Percentiles rank a stretch among this genome's conserved stretches.
These are phyloP conservation scores for Lagenidium giganteum DNA, from an alignment of 352 stramenopile genomes.

Conservation along the genomic window DNA sequence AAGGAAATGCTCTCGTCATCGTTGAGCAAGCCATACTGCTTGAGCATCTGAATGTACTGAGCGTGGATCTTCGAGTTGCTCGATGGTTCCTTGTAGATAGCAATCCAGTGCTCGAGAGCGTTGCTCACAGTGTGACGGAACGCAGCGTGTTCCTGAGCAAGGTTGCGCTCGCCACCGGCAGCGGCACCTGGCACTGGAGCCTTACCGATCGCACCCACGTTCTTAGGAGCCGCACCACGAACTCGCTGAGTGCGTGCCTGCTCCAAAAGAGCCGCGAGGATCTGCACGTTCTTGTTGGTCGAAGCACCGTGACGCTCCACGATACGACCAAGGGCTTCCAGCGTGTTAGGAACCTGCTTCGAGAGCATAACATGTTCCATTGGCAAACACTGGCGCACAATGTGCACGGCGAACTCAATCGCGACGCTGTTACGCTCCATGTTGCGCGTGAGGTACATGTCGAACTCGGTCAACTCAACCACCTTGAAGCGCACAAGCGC, in stretches of 20 bases:
- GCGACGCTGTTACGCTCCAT: conserved; percentile 94
- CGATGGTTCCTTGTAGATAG: conserved; percentile 92
- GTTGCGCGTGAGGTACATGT: conserved; percentile 93
- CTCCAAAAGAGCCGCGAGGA: conserved; percentile 71
- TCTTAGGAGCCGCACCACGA: conserved; percentile 30
- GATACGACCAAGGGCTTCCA: conserved; percentile 87
- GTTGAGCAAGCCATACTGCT: conserved; percentile 94
- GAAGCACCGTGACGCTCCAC: conserved; percentile 75
- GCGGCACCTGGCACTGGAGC: conserved; percentile 16
- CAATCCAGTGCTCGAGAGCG: conserved; percentile 98
- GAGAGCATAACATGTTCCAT: conserved; percentile 90
- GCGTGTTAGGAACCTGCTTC: conserved; percentile 91
- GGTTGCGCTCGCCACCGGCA: conserved; percentile 26
- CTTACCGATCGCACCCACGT: conserved; percentile 52
- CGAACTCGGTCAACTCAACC: conserved; percentile 90
- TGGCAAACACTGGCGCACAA: conserved; percentile 90
- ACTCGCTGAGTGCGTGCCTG: conserved; percentile 64
- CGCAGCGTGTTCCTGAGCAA: conserved; percentile 69
- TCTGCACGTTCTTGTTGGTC: conserved; percentile 85
- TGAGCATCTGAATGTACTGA: conserved; percentile 97
- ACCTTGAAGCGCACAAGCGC: conserved; percentile 94
- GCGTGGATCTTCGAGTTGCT: conserved; percentile 93
- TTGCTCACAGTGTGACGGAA: conserved; percentile 87
- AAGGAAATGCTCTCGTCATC: conserved; percentile 96
- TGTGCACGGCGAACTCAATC: conserved; percentile 96